These are phyloP conservation scores for Paramecium primaurelia DNA, from an alignment of 73 alveolate species.

Conservation along the genomic window DNA sequence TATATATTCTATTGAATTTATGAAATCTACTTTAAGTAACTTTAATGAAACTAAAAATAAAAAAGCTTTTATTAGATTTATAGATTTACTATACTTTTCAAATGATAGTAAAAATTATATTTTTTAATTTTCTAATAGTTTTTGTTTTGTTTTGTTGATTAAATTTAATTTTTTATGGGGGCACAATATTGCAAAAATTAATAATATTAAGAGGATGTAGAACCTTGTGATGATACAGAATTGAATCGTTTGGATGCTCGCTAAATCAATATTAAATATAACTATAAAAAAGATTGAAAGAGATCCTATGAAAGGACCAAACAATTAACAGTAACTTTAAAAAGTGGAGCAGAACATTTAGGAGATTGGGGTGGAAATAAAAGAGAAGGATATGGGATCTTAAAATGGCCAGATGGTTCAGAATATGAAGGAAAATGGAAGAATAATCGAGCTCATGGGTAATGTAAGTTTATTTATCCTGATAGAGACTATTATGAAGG, in stretches of 20 bases:
- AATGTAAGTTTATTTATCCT: slow-evolving; percentile 64
- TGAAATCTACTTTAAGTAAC: too few relatives aligned
- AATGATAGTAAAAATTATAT: neutral
- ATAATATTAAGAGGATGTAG: neutral
- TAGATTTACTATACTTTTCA: too few relatives aligned
- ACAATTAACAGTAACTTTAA: neutral
- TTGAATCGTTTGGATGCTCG: neutral
- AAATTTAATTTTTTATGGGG: neutral
- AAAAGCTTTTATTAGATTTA: too few relatives aligned
- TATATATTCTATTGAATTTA: too few relatives aligned
- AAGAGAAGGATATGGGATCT: slow-evolving; percentile 57
- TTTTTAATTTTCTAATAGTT: neutral
- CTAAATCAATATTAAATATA: neutral
- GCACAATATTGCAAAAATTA: slow-evolving; percentile 17
- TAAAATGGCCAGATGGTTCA: slow-evolving; percentile 55
- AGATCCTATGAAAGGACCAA: neutral
- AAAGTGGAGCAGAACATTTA: slow-evolving; percentile 51
- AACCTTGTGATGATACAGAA: slow-evolving; percentile 7
- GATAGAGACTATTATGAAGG: slow-evolving; percentile 74
- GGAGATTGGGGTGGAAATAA: slow-evolving; percentile 59
- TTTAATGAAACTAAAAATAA: too few relatives aligned
- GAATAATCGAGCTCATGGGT: slow-evolving; percentile 72
- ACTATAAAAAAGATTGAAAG: neutral
- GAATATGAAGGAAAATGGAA: slow-evolving; percentile 58
- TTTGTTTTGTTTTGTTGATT: neutral